Conservation (phyloP, 192 early-diverging fungal species). For the Jimgerdemannia lactiflua region DNA sequence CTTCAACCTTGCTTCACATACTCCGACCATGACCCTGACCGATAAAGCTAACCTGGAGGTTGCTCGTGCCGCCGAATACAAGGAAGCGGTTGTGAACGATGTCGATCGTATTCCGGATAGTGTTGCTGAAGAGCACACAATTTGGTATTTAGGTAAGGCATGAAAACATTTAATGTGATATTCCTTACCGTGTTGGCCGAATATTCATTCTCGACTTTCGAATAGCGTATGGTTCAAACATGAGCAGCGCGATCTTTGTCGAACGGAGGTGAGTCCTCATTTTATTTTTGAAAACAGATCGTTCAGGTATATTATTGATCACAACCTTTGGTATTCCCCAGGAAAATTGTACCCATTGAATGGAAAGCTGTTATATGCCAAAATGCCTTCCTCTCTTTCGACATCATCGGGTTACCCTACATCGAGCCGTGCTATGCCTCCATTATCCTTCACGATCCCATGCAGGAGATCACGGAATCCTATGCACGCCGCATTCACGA, state of each 20-base stretch:
- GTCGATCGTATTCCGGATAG: no score
- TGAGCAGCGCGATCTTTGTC: background rate
- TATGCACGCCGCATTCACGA: background rate
- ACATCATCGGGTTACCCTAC: background rate
- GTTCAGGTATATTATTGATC: background rate
- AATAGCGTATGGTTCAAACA: background rate
- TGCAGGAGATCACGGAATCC: background rate
- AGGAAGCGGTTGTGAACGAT: no score
- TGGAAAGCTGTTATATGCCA: background rate
- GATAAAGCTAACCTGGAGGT: no score
- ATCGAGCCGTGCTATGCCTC: constrained; percentile 1
- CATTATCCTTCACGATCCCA: background rate
- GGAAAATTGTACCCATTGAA: background rate
- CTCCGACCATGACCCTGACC: no score
- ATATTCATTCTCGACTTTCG: no score
- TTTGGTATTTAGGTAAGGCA: no score
- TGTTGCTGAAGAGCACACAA: no score
- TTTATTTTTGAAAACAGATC: no score
- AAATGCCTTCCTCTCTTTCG: constrained; percentile 1
- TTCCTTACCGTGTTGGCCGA: no score
- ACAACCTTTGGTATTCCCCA: background rate
- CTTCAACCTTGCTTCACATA: no score
- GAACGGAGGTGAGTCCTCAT: background rate
- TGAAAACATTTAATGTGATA: no score
- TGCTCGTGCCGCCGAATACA: no score